phyloP scores from a whole-genome alignment of 2,329 filamentous ascomycete species.

The Chrysoporthe austroafricana region DNA sequence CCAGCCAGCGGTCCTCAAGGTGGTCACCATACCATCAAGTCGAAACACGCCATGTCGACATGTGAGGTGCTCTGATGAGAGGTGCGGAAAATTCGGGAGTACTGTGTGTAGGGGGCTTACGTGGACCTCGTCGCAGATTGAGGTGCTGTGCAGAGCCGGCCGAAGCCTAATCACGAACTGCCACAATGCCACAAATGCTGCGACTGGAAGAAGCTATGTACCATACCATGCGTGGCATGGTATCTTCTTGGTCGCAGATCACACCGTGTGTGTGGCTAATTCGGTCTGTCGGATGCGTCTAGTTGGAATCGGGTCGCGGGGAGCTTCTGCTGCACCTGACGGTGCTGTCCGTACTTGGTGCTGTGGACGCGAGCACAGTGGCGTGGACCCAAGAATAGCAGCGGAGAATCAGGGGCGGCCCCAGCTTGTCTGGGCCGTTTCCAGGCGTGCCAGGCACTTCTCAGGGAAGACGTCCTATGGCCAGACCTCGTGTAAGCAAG shows the following conservation, averaged over 20 bases:
- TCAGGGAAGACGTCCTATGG: background rate
- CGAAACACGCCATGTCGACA: conserved; percentile 1
- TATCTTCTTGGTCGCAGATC: too few relatives aligned
- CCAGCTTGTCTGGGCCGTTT: conserved; percentile 11
- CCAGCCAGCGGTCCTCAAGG: background rate
- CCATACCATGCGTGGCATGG: too few relatives aligned
- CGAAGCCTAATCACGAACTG: background rate
- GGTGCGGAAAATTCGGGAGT: conserved; percentile 16
- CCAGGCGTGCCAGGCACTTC: background rate
- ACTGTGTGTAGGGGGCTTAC: conserved; percentile 14
- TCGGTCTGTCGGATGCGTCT: background rate
- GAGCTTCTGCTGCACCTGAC: too few relatives aligned
- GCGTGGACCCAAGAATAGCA: conserved; percentile 1
- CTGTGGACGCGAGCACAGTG: background rate
- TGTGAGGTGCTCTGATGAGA: conserved; percentile 12
- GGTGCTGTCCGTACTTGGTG: background rate
- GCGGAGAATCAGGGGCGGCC: background rate
- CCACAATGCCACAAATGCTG: background rate
- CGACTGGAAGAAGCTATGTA: too few relatives aligned
- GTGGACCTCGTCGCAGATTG: conserved; percentile 9
- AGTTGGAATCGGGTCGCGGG: background rate
- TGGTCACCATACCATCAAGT: background rate
- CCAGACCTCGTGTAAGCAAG: background rate
- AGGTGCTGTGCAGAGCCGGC: background rate
- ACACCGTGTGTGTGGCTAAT: too few relatives aligned